Evolutionary conservation across 2,329 filamentous ascomycete genomes (phyloP).

Genomic region (Nemania abortiva): DNA sequence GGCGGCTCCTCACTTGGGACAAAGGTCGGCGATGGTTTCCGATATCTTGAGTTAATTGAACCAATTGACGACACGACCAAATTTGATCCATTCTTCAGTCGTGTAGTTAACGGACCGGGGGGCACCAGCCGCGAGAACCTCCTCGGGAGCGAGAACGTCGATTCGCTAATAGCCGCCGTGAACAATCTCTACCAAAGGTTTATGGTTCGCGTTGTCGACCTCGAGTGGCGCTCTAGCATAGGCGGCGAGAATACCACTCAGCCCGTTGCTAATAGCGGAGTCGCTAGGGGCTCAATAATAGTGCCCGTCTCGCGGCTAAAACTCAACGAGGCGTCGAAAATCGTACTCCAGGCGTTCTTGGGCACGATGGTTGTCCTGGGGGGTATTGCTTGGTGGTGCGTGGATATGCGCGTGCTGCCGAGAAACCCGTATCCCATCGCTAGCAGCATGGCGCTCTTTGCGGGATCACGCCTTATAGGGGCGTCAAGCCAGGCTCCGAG

Average conservation of each 20-base stretch:
- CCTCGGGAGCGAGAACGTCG: neutral
- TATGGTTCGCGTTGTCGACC: slow-evolving; percentile 13
- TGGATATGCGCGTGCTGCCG: slow-evolving; percentile 22
- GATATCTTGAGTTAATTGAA: no score
- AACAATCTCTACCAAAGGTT: slow-evolving; percentile 19
- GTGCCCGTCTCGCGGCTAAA: neutral
- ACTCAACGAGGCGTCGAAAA: slow-evolving; percentile 18
- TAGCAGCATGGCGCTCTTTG: slow-evolving; percentile 24
- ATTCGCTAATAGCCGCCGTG: slow-evolving; percentile 1
- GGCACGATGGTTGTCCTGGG: slow-evolving; percentile 21
- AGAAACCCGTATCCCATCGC: slow-evolving; percentile 25
- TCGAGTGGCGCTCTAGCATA: slow-evolving; percentile 2
- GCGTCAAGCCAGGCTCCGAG: neutral
- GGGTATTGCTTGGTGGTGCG: slow-evolving; percentile 20
- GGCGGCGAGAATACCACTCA: neutral
- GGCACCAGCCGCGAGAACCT: no score
- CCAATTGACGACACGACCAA: no score
- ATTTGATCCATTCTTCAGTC: no score
- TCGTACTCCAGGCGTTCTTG: slow-evolving; percentile 13
- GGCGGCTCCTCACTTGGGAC: no score
- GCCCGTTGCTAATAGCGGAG: no score
- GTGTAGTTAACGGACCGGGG: no score
- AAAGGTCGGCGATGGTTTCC: no score
- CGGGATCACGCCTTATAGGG: slow-evolving; percentile 12
- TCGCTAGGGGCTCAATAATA: no score